Conservation (phyloP, 2,329 filamentous ascomycete species). For the Achaetomium macrosporum region DNA sequence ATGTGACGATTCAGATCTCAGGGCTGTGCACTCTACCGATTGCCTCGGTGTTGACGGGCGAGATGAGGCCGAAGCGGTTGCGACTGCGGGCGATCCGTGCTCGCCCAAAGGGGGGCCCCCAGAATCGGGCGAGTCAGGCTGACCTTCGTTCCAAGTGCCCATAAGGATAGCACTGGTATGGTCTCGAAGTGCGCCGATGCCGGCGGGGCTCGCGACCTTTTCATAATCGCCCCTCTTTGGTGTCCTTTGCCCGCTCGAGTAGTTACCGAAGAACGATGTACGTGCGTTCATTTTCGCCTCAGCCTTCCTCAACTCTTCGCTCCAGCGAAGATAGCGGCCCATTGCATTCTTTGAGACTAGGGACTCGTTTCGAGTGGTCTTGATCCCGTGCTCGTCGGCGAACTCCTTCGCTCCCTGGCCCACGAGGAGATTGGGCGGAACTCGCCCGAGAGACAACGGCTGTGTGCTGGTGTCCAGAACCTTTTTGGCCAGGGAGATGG, state of each 20-base stretch:
- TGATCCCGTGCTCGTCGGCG: constrained; percentile 71
- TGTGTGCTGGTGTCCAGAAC: constrained; percentile 73
- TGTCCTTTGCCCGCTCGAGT: constrained; percentile 6
- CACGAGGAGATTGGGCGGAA: constrained; percentile 88
- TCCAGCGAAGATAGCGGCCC: constrained; percentile 77
- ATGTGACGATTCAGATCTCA: constrained; percentile 15
- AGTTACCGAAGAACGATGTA: constrained; percentile 6
- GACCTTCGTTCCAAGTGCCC: constrained; percentile 57
- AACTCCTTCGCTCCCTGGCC: constrained; percentile 83
- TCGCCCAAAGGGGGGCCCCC: constrained; percentile 19
- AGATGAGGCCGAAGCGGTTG: constrained; percentile 7
- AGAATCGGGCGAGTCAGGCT: constrained; percentile 50
- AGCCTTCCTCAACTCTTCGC: constrained; percentile 56
- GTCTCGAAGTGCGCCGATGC: constrained; percentile 33
- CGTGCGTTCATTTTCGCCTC: constrained; percentile 27
- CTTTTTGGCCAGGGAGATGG: constrained; percentile 77
- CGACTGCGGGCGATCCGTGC: constrained; percentile 11
- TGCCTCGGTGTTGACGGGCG: constrained; percentile 8
- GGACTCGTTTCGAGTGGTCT: constrained; percentile 64
- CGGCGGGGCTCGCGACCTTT: constrained; percentile 12
- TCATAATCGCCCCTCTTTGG: constrained; percentile 18
- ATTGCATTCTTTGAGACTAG: constrained; percentile 75
- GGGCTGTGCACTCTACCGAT: constrained; percentile 3
- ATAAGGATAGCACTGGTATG: constrained; percentile 50
- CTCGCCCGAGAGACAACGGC: constrained; percentile 75